Evolutionary conservation across 108 stramenopile species (phyloP), one percentile per base, ranked within the genome.

Genomic region (Nitzschia inconspicua): DNA sequence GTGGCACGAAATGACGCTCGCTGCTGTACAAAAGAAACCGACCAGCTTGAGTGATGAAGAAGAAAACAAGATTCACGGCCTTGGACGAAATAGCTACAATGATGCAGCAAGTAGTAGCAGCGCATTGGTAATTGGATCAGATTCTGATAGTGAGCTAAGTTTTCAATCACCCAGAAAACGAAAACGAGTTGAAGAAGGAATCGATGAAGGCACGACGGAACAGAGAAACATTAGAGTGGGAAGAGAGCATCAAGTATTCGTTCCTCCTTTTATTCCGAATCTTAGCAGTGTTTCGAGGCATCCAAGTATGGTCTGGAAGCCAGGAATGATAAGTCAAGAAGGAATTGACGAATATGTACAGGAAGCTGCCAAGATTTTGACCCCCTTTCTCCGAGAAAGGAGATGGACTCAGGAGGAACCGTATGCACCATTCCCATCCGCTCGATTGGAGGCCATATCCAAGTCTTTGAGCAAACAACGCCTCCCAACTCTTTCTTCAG

Each of bases 171-270:
- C 66, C 28, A 64, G 63, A 25, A 74, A 80, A 3, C 43, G 50
- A 18, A 47, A 34, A 20, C 44, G 25, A 1, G 57, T 57, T 10
- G 70, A 63, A 44, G 63, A 53, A 44, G 56, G 66, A 4, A 69
- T 79, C 11, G 64, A 71, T 11, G 88, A 86, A 49, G 88, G 80
- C 26, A 63, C 19, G 20, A 65, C 63, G 7, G 75, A 57, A 11
- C 39, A 76, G 24, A 73, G 87, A 19, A 72, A 76, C 35, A 93
- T 85, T 59, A 67, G 79, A 34, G 79, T 88, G n/a, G 91, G 88
- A 9, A 47, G 54, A 7, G 63, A 83, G 28, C 76, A 85, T 58
- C 91, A 93, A 71, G 85, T 69, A 26, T 24, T 51, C 18, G 69
- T 89, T 54, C 82, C 84, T 10, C 53, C 71, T 3, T 77, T 75